These are phyloP conservation scores for Podila epigama DNA, from an alignment of 192 early-diverging fungal genomes.

Conservation along the genomic window DNA sequence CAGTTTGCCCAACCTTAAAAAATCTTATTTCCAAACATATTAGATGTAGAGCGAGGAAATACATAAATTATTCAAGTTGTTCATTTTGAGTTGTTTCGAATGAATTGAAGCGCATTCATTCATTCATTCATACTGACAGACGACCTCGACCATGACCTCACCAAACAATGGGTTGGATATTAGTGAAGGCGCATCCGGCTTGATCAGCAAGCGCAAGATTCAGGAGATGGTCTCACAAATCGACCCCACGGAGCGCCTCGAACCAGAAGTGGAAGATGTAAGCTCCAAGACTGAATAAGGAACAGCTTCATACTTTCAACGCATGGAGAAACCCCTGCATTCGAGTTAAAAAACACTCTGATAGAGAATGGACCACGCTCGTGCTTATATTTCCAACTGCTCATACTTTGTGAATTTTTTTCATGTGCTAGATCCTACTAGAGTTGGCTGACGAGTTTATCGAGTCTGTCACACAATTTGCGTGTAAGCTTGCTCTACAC, in stretches of 20 bases:
- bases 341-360: background rate
- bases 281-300: no score
- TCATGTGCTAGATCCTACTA: slow-evolving; percentile 68
- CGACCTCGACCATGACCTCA: slow-evolving; percentile 31
- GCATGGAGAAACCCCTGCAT: background rate
- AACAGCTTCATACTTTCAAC: background rate
- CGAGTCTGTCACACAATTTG: slow-evolving; percentile 82
- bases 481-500: slow-evolving; percentile 85
- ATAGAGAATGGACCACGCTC: background rate
- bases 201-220: slow-evolving; percentile 81
- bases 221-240: slow-evolving; percentile 87
- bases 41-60: background rate
- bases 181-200: slow-evolving; percentile 41
- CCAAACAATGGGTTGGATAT: slow-evolving; percentile 45
- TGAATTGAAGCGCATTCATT: no score
- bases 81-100: no score
- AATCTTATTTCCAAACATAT: slow-evolving; percentile 18
- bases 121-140: no score
- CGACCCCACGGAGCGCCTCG: slow-evolving; percentile 78
- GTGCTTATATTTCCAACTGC: background rate
- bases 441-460: slow-evolving; percentile 91
- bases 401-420: background rate
- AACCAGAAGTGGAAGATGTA: slow-evolving; percentile 87
- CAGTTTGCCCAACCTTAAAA: slow-evolving; percentile 59
- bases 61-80: background rate